Conservation (phyloP, 148 eudicot genomes). For the Amaranthus cruentus region DNA sequence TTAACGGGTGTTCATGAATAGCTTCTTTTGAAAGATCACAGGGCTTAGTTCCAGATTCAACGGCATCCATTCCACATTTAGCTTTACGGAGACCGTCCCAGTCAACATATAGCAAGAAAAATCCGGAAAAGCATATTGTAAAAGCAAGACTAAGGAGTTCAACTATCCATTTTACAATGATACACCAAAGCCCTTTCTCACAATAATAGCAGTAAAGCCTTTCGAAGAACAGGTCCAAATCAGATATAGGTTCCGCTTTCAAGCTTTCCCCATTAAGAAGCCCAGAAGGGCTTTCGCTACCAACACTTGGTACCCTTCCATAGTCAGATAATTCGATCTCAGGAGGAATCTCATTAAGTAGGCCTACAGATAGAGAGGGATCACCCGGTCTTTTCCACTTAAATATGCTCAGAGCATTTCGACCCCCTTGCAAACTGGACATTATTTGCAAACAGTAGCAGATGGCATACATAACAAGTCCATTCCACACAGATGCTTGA, state of each 20-base stretch:
- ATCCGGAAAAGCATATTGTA: conserved; percentile 90
- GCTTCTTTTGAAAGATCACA: conserved; percentile 90
- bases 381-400: conserved; percentile 56
- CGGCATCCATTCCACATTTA: conserved; percentile 96
- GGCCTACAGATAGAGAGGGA: conserved; percentile 44
- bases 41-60: conserved; percentile 74
- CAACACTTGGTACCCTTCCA: conserved; percentile 67
- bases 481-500: conserved; percentile 50
- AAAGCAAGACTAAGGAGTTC: conserved; percentile 88
- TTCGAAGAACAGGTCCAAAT: conserved; percentile 89
- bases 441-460: conserved; percentile 55
- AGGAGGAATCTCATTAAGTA: conserved; percentile 48
- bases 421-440: conserved; percentile 72
- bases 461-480: conserved; percentile 51
- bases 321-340: conserved; percentile 85
- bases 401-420: conserved; percentile 60
- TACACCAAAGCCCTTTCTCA: conserved; percentile 99
- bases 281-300: conserved; percentile 97
- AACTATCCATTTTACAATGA: conserved; percentile 90
- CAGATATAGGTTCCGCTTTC: conserved; percentile 72
- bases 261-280: conserved; percentile 85
- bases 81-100: conserved; percentile 96
- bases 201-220: conserved; percentile 87
- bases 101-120: conserved; percentile 83
- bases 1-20: conserved; percentile 79